A percentile compares a stretch with the other conserved stretches of the same genome.
Conservation (phyloP, 495 filamentous ascomycete genomes). For the Usnea hakonensis region DNA sequence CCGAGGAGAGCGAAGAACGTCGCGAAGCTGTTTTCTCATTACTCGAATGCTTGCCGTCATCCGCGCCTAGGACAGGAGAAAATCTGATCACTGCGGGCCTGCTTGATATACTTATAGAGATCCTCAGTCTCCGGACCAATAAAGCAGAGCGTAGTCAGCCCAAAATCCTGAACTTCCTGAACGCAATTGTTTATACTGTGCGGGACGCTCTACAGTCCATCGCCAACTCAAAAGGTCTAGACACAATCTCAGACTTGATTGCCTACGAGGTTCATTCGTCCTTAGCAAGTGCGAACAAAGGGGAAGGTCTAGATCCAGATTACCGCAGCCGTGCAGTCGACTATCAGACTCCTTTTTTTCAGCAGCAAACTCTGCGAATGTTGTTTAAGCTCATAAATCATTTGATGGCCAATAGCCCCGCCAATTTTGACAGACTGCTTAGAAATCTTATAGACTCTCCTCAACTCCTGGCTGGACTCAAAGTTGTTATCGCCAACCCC, state of each 20-base stretch:
- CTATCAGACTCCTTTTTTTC: conserved; percentile 84
- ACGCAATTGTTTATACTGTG: conserved; percentile 73
- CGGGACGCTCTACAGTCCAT: conserved; percentile 73
- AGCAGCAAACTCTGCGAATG: conserved; percentile 87
- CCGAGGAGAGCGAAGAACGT: conserved; percentile 69
- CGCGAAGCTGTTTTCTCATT: conserved; percentile 79
- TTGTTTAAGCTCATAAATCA: conserved; percentile 94
- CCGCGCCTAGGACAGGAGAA: conserved; percentile 59
- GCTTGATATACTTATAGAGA: conserved; percentile 81
- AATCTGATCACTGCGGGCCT: conserved; percentile 78
- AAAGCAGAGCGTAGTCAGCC: conserved; percentile 76
- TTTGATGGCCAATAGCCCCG: conserved; percentile 78
- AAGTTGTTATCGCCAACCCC: conserved; percentile 72
- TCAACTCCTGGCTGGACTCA: conserved; percentile 66
- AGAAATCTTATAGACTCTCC: conserved; percentile 93
- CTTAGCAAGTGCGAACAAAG: conserved; percentile 52
- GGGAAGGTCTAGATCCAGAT: conserved; percentile 65
- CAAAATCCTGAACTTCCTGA: conserved; percentile 74
- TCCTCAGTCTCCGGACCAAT: conserved; percentile 72
- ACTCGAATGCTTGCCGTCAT: conserved; percentile 65
- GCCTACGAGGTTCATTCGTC: conserved; percentile 69
- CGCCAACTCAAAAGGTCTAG: conserved; percentile 71
- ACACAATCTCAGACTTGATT: conserved; percentile 77
- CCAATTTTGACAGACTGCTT: conserved; percentile 79
- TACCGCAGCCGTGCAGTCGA: conserved; percentile 78